A percentile compares a stretch with the other conserved stretches of the same genome.
Conservation (phyloP, 768 basidiomycete genomes). For the Sistotremastrum suecicum region DNA sequence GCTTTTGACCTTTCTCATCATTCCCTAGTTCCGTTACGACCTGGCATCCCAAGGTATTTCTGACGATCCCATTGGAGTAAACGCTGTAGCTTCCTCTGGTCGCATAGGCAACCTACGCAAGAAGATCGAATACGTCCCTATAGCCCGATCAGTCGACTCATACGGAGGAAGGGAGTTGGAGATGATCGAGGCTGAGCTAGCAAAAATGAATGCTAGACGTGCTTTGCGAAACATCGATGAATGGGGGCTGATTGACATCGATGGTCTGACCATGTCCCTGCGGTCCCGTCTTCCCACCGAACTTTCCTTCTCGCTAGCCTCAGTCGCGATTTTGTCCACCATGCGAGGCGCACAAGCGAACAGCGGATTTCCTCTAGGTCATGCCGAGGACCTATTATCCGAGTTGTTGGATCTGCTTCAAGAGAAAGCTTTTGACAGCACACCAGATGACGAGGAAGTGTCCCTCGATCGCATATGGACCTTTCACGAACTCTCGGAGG, state of each 20-base stretch:
- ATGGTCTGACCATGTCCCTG: conserved; percentile 85
- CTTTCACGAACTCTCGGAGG: conserved; percentile 47
- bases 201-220: conserved; percentile 31
- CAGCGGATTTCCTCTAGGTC: conserved; percentile 56
- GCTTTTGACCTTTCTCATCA: neutral
- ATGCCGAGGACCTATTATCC: conserved; percentile 69
- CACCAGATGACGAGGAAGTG: conserved; percentile 15
- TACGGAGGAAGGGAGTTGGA: conserved; percentile 74
- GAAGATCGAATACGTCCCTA: conserved; percentile 81
- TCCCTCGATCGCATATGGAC: conserved; percentile 32
- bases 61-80: conserved; percentile 15
- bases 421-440: conserved; percentile 58
- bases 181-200: conserved; percentile 46
- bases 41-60: conserved; percentile 14
- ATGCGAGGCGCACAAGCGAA: conserved; percentile 39
- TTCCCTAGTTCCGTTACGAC: conserved; percentile 6
- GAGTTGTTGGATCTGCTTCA: conserved; percentile 81
- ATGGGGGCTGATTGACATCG: conserved; percentile 83
- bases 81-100: conserved; percentile 16
- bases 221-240: conserved; percentile 63
- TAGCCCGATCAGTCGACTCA: conserved; percentile 60
- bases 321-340: conserved; percentile 67
- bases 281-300: conserved; percentile 76
- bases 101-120: conserved; percentile 40
- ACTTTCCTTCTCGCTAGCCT: conserved; percentile 80